Conservation (phyloP, 2,329 filamentous ascomycete species). For the Verticillium isaacii region DNA sequence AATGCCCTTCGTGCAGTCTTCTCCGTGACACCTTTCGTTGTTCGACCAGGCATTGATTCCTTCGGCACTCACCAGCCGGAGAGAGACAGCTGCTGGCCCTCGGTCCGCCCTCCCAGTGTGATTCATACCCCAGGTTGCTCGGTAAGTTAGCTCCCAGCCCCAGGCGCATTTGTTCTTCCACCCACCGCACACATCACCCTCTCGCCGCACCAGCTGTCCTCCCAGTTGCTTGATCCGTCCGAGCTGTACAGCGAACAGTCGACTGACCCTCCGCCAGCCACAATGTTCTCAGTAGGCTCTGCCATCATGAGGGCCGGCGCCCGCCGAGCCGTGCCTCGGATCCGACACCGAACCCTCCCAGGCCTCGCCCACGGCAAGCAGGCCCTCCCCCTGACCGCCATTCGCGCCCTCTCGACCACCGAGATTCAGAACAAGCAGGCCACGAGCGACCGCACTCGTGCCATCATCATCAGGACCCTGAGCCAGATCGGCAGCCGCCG, state of each 20-base stretch:
- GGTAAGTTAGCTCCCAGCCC: not conserved
- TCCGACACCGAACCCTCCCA: slow-evolving; percentile 13
- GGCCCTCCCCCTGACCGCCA: slow-evolving; percentile 10
- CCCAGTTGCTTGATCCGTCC: slow-evolving; percentile 14
- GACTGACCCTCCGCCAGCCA: slow-evolving; percentile 8
- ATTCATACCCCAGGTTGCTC: not conserved
- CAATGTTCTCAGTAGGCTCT: slow-evolving; percentile 38
- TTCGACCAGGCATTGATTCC: not conserved
- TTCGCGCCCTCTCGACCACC: slow-evolving; percentile 24
- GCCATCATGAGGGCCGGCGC: slow-evolving; percentile 38
- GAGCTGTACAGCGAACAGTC: slow-evolving; percentile 1
- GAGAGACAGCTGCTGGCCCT: not conserved
- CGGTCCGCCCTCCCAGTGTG: not conserved
- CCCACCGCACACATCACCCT: slow-evolving; percentile 10
- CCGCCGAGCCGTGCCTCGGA: slow-evolving; percentile 32
- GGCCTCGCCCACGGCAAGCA: slow-evolving; percentile 4
- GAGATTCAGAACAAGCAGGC: slow-evolving; percentile 25
- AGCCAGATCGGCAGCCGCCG: slow-evolving; percentile 95
- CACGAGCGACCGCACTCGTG: slow-evolving; percentile 60
- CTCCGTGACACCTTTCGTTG: not conserved
- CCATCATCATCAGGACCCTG: slow-evolving; percentile 82
- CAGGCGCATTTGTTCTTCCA: slow-evolving; percentile 6
- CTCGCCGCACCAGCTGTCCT: slow-evolving; percentile 12
- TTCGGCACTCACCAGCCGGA: not conserved
- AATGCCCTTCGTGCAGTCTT: not conserved